These are phyloP conservation scores for Aspergillus ruber DNA, from an alignment of 2,329 filamentous ascomycete species.

Conservation along the genomic window DNA sequence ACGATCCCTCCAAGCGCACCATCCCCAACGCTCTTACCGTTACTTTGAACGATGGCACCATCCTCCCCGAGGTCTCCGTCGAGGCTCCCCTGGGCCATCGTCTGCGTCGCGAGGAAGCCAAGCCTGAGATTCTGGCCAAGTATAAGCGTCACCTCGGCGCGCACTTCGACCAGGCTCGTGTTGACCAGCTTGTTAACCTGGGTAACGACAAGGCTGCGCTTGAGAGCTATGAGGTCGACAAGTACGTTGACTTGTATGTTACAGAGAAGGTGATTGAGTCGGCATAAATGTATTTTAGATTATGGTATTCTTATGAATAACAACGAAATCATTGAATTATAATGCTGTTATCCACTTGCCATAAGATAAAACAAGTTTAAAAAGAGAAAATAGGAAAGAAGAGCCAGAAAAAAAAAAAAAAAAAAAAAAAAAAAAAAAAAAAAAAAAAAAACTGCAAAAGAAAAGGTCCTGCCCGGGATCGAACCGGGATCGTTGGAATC, in stretches of 20 bases:
- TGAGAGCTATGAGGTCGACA: conserved; percentile 76
- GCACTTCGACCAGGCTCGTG: conserved; percentile 70
- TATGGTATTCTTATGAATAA: background rate
- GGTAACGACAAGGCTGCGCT: conserved; percentile 68
- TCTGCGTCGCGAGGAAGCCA: conserved; percentile 87
- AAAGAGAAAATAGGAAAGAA: background rate
- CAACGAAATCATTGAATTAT: no score
- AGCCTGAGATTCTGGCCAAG: conserved; percentile 93
- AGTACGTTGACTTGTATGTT: conserved; percentile 84
- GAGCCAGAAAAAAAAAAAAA: background rate
- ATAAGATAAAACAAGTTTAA: background rate
- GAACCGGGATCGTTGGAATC: conserved; percentile 7
- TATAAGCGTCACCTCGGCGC: conserved; percentile 86
- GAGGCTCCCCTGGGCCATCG: conserved; percentile 93
- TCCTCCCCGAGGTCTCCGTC: conserved; percentile 82
- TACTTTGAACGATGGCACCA: conserved; percentile 86
- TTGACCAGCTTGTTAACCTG: conserved; percentile 75
- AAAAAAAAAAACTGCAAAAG: conserved; percentile 1
- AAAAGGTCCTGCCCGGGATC: conserved; percentile 5
- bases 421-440: conserved; percentile 1
- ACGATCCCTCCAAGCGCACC: conserved; percentile 84
- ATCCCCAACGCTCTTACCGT: conserved; percentile 97
- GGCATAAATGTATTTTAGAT: conserved; percentile 8
- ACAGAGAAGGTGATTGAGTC: conserved; percentile 43
- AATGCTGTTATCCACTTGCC: no score